These are phyloP conservation scores for Mollisia scopiformis DNA, from an alignment of 2,329 filamentous ascomycete species.

Conservation along the genomic window DNA sequence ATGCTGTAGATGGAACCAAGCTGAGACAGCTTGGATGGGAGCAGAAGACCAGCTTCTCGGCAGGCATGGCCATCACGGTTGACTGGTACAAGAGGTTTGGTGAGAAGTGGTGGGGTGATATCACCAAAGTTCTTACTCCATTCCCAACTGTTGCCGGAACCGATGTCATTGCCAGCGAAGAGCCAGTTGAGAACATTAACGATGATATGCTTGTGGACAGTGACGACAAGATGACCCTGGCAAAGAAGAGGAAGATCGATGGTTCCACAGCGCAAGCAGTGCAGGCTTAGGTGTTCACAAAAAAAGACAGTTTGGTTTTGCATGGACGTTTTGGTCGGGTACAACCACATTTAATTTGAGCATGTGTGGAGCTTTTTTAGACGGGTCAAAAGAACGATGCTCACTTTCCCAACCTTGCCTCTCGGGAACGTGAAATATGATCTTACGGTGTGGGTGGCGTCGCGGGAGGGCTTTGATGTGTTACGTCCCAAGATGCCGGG, in stretches of 20 bases:
- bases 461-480: neutral
- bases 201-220: conserved; percentile 28
- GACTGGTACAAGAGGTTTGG: conserved; percentile 71
- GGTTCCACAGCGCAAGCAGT: conserved; percentile 7
- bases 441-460: neutral
- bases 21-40: conserved; percentile 69
- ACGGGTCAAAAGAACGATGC: neutral
- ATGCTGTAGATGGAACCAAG: conserved; percentile 72
- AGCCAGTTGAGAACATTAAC: conserved; percentile 33
- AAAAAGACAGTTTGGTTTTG: neutral
- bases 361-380: neutral
- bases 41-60: conserved; percentile 65
- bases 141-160: conserved; percentile 64
- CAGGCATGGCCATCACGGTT: conserved; percentile 66
- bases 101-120: conserved; percentile 73
- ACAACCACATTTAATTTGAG: neutral
- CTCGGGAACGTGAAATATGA: neutral
- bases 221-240: conserved; percentile 31
- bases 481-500: neutral
- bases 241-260: conserved; percentile 33
- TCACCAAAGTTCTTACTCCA: conserved; percentile 68
- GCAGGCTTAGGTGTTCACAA: conserved; percentile 9
- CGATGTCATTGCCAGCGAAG: conserved; percentile 51
- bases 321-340: neutral
- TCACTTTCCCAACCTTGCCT: neutral